Evolutionary conservation across 208 protist genomes (phyloP).

Genomic region (Trypanosoma theileri): DNA sequence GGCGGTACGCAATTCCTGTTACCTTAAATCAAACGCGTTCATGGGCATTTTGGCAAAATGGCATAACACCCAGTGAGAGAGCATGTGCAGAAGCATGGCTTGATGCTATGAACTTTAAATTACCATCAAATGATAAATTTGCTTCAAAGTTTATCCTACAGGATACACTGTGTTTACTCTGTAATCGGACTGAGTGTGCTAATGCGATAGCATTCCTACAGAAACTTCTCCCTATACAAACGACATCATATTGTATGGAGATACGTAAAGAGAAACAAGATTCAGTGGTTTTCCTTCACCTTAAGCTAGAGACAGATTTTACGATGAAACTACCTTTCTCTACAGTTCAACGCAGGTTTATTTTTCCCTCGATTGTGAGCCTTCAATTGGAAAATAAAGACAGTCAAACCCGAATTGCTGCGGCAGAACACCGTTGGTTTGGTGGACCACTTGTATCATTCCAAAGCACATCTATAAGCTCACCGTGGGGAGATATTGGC

Average conservation of each 20-base stretch:
- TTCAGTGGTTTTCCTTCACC: conserved; percentile 57
- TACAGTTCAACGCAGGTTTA: background rate
- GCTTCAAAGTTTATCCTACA: conserved; percentile 44
- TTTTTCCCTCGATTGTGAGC: conserved; percentile 44
- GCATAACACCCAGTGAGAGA: conserved; percentile 44
- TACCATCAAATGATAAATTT: conserved; percentile 33
- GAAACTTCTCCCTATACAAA: conserved; percentile 29
- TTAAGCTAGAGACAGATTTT: conserved; percentile 44
- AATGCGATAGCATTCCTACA: conserved; percentile 45
- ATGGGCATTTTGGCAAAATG: conserved; percentile 45
- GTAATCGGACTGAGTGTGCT: conserved; percentile 48
- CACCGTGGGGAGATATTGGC: conserved; percentile 64
- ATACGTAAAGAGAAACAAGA: conserved; percentile 55
- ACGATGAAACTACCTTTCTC: conserved; percentile 47
- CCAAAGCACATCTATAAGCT: conserved; percentile 48
- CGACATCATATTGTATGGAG: conserved; percentile 43
- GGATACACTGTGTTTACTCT: conserved; percentile 56
- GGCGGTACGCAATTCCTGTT: conserved; percentile 57
- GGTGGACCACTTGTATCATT: conserved; percentile 54
- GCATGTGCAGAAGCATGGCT: conserved; percentile 62
- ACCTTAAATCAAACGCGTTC: conserved; percentile 32
- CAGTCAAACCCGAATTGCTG: conserved; percentile 38
- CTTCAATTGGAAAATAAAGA: conserved; percentile 48
- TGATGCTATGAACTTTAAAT: conserved; percentile 33
- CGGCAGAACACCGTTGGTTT: conserved; percentile 78